phyloP scores from a whole-genome alignment of 208 protist genomes.

The Trypanosoma congolense region DNA sequence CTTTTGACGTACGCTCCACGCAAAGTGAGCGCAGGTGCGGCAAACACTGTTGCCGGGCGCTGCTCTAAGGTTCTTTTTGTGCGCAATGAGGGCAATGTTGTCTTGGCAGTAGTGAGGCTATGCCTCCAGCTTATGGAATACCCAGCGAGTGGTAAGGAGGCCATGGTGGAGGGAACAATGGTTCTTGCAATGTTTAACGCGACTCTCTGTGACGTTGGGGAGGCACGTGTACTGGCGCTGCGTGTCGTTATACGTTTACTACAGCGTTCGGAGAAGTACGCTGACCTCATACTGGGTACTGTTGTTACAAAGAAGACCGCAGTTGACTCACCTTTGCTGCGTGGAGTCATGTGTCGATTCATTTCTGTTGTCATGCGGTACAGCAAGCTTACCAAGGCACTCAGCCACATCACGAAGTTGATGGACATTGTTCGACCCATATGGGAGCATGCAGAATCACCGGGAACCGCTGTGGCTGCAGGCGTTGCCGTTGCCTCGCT shows the following conservation, averaged over 20 bases:
- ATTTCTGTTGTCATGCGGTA: constrained; percentile 86
- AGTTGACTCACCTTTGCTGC: constrained; percentile 70
- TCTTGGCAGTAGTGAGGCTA: constrained; percentile 74
- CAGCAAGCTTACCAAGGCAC: constrained; percentile 60
- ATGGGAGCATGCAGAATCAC: constrained; percentile 69
- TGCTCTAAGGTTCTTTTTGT: constrained; percentile 89
- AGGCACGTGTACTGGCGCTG: constrained; percentile 73
- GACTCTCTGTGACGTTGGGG: constrained; percentile 74
- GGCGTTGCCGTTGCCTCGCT: constrained; percentile 79
- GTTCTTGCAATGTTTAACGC: constrained; percentile 87
- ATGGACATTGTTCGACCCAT: constrained; percentile 64
- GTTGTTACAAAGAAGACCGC: constrained; percentile 79
- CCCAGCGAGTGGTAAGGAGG: constrained; percentile 82
- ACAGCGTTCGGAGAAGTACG: constrained; percentile 71
- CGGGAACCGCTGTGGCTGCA: constrained; percentile 52
- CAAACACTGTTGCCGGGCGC: constrained; percentile 81
- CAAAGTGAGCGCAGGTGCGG: constrained; percentile 51
- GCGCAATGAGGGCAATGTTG: constrained; percentile 82
- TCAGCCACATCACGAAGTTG: constrained; percentile 74
- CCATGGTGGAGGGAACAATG: constrained; percentile 88
- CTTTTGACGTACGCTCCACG: constrained; percentile 75
- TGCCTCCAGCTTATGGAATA: constrained; percentile 83
- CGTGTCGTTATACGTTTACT: constrained; percentile 78
- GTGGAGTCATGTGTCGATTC: constrained; percentile 88
- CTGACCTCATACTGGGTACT: constrained; percentile 83